Base-by-base conservation (phyloP, 75 land plant genomes). In the Picea glauca region DNA sequence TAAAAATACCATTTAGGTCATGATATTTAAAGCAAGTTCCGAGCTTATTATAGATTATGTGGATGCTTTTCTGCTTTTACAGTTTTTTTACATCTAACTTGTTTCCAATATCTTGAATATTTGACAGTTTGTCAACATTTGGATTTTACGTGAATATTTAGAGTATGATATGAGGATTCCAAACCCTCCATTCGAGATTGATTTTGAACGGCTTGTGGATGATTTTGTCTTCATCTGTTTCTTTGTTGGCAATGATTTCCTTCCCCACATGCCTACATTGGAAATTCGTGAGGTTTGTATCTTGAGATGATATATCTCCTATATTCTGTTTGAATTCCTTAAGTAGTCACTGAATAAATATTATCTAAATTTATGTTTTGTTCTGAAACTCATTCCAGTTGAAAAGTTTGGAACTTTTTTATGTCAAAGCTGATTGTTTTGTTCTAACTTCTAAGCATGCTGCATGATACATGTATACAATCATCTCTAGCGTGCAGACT, bases 241-340 rank as follows among this genome's bases (percentile, higher is more conserved):
- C 77, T 89, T 93, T 74, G 85, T 82, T 56, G 95, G 95, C n/a
- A 93, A 93, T 88, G 95, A 93, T 70, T 93, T 93, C 77, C 82
- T 93, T 14, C 95, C 95, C 0, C 89, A 87, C 67, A 82, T 93
- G 91, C 95, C 95, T 11, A 87, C 93, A 13, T 64, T 93, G 58
- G 93, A 91, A 60, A 93, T 93, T n/a, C 88, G 83, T 77, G 95
- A 93, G 93, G 95, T 93, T 74, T 33, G 74, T 58, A 59, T 30
- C n/a, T 70, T 64, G 30, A 21, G 15, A 50, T 43, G 14, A 76
- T 58, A 74, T 7, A 68, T 18, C 18, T 40, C 20, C 72, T 14
- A n/a, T 68, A 9, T 40, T 68, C 2, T 18, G 6, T 38, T 40
- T 1, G 23, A 18, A 35, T 67, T 38, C 40, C 14, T 40, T 5